phyloP scores from a whole-genome alignment of 2,329 filamentous ascomycete species.

The Periconia digitata region DNA sequence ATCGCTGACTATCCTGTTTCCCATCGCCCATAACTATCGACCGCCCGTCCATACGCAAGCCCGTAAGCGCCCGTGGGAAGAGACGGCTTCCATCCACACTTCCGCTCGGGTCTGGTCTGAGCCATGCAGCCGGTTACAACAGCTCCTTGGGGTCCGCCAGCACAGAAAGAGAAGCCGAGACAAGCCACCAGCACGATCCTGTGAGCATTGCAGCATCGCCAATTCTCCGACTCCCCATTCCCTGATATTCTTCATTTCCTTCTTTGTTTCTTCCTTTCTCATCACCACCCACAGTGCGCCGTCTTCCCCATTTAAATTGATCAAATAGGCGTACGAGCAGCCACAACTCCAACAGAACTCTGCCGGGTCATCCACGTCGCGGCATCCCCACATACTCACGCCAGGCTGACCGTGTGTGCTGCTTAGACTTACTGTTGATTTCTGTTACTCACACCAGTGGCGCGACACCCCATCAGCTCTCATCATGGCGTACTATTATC shows the following conservation, averaged over 20 bases:
- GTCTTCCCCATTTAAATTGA: too few species aligned
- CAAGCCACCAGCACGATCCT: not conserved
- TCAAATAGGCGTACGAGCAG: too few species aligned
- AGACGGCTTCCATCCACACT: constrained; percentile 7
- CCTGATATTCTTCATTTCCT: not conserved
- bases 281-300: not conserved
- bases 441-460: too few species aligned
- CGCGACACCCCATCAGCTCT: too few species aligned
- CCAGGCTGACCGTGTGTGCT: too few species aligned
- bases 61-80: constrained; percentile 20
- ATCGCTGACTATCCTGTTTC: not conserved
- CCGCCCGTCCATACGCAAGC: not conserved
- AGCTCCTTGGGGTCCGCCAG: constrained; percentile 5
- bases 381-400: too few species aligned
- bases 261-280: not conserved
- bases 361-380: too few species aligned
- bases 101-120: constrained; percentile 1
- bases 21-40: not conserved
- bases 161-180: constrained; percentile 6
- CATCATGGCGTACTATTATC: not conserved
- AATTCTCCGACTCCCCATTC: constrained; percentile 9
- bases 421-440: too few species aligned
- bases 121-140: constrained; percentile 11
- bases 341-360: too few species aligned
- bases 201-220: not conserved